Percentiles rank a stretch among this genome's conserved stretches.
Evolutionary conservation across 176 grass and related monocot species (phyloP).

Genomic region (Triticum turgidum): DNA sequence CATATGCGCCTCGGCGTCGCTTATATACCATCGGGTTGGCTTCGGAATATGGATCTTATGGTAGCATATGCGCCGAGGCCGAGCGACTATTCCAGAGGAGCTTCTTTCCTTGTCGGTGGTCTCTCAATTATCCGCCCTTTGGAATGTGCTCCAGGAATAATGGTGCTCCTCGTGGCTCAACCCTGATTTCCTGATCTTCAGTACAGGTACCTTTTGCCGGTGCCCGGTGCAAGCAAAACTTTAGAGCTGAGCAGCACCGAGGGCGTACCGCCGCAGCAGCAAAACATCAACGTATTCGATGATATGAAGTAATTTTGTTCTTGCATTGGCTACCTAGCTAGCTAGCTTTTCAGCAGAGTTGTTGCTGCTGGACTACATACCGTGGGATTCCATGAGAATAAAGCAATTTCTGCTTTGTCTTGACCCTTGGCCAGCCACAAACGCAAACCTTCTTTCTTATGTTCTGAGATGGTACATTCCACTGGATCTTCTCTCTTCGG

Average conservation of each 20-base stretch:
- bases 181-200: conserved; percentile 16
- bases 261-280: not conserved
- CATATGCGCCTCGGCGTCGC: not conserved
- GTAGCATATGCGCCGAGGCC: conserved; percentile 39
- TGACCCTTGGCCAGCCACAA: not conserved
- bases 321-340: not conserved
- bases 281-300: not conserved
- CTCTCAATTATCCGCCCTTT: not conserved
- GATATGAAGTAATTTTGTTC: conserved; percentile 39
- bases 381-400: conserved; percentile 7
- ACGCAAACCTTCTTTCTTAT: not conserved
- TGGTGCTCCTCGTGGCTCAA: not conserved
- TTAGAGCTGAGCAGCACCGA: no score
- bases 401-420: not conserved
- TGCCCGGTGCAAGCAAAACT: not conserved
- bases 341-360: not conserved
- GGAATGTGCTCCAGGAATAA: conserved; percentile 43
- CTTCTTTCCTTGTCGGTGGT: conserved; percentile 7
- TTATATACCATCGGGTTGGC: conserved; percentile 20
- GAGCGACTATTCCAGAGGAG: conserved; percentile 31
- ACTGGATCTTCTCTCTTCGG: conserved; percentile 37
- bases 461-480: conserved; percentile 44
- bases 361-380: conserved; percentile 17
- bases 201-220: not conserved
- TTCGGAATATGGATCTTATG: conserved; percentile 5